Evolutionary conservation across 306 rosid genomes (phyloP).

Genomic region (Trifolium dubium): DNA sequence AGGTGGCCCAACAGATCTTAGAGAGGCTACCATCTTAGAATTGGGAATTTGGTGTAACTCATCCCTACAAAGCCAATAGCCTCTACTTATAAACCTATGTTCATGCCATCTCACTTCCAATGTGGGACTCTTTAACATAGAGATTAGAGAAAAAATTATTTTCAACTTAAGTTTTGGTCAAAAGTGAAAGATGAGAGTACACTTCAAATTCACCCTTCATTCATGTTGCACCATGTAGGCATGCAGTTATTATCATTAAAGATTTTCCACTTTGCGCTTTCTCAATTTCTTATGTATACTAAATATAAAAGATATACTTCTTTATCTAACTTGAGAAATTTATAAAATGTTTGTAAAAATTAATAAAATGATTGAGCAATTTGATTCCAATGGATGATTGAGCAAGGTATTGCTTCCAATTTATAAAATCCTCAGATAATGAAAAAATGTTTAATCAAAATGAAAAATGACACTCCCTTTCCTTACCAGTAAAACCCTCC

Average conservation of each 20-base stretch:
- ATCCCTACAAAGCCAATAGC: no score
- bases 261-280: slow-evolving; percentile 6
- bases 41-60: no score
- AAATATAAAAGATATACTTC: no score
- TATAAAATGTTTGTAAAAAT: slow-evolving; percentile 12
- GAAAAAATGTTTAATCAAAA: slow-evolving; percentile 10
- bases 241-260: slow-evolving; percentile 14
- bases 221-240: slow-evolving; percentile 1
- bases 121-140: background rate
- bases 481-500: background rate
- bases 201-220: slow-evolving; percentile 11
- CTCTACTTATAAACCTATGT: no score
- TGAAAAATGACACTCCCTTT: slow-evolving; percentile 6
- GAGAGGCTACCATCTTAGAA: no score
- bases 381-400: background rate
- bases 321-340: background rate
- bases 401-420: slow-evolving; percentile 3
- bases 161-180: slow-evolving; percentile 3
- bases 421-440: slow-evolving; percentile 20
- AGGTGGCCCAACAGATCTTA: no score
- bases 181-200: slow-evolving; percentile 12
- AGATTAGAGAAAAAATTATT: background rate
- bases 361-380: background rate
- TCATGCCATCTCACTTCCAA: no score
- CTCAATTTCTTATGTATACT: no score